Base-by-base conservation (phyloP, 2,329 filamentous ascomycete species). In the Stemphylium vesicarium region DNA sequence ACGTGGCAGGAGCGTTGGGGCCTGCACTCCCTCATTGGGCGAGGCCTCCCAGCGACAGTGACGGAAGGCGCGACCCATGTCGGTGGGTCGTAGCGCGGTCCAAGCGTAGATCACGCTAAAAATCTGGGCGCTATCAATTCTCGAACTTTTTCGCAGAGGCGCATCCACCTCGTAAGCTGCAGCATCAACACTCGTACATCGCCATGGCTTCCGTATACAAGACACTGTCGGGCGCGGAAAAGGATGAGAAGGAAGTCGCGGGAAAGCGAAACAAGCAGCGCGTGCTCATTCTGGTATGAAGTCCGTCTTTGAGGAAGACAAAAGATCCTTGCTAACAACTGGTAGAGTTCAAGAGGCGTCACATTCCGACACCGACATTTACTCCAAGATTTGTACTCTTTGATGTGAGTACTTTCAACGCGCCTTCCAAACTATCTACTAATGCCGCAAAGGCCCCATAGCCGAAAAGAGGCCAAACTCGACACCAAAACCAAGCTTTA, bases 281-380 rank as follows among this genome's bases (percentile, higher is more conserved):
- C 69, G 90, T 98, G 47, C 82, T 99, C 62, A 93, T 98, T 70
- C 83, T 99, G 66, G 72, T 73, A 62, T 40, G 26, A 48, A 35
- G 33, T 54, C 20, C 44, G 18, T 29, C 18, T 35, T 24, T 37
- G 44, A 40, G 40, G 38, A 32, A 50, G 51, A 35, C 8, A 13
- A 6, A 18, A 49, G 20, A 22, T 40, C 33, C 32, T 33, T 64
- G 53, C 68, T 73, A 56, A 73, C 40, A 4, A 18, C 2, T 5
- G 2, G 20, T 45, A 73, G 71, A 95, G 91, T 22, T 97, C 93
- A 20, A 84, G 95, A 80, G 95, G 95, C 61, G 91, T 98, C 48
- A 96, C 94, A 31, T 92, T 91, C 56, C 96, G 94, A 77, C 95
- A 97, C 77, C 90, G 95, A 38, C 95, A 99, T 79, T 83, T 99